A percentile compares a stretch with the other conserved stretches of the same genome.
phyloP scores from a whole-genome alignment of 2,329 filamentous ascomycete species.

The Ophiobolus disseminans region DNA sequence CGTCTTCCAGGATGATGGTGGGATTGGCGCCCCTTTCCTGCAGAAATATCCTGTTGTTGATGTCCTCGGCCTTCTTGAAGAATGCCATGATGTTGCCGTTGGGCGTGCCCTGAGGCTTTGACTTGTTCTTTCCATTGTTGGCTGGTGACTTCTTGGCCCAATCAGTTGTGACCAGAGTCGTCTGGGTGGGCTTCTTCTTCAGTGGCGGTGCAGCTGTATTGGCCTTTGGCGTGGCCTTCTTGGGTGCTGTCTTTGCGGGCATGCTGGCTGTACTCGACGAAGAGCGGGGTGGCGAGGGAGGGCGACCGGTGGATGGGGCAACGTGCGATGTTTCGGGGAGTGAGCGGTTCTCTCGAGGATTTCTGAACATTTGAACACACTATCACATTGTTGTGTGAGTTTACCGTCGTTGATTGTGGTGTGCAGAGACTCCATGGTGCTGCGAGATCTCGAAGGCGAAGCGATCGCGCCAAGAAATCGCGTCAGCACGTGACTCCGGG shows the following conservation, averaged over 20 bases:
- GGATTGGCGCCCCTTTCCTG: slow-evolving; percentile 37
- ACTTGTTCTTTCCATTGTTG: slow-evolving; percentile 41
- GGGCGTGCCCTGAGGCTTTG: slow-evolving; percentile 48
- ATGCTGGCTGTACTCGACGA: slow-evolving; percentile 22
- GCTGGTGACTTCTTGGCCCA: slow-evolving; percentile 44
- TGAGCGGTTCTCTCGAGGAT: slow-evolving; percentile 57
- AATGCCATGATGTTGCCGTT: slow-evolving; percentile 63
- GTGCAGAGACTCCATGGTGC: background rate
- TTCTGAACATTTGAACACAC: slow-evolving; percentile 58
- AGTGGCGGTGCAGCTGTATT: slow-evolving; percentile 17
- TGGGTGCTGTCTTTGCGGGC: slow-evolving; percentile 32
- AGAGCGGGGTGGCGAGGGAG: slow-evolving; percentile 59
- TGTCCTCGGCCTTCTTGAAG: slow-evolving; percentile 60
- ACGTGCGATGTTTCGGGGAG: slow-evolving; percentile 43
- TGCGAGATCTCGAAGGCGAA: background rate
- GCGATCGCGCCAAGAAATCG: background rate
- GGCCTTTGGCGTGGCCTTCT: slow-evolving; percentile 25
- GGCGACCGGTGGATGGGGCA: slow-evolving; percentile 58
- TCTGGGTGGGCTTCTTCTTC: slow-evolving; percentile 40
- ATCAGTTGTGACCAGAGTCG: slow-evolving; percentile 40
- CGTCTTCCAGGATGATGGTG: slow-evolving; percentile 25
- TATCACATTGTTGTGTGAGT: background rate
- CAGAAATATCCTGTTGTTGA: slow-evolving; percentile 47
- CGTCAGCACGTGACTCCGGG: background rate
- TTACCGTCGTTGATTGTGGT: background rate